These are phyloP conservation scores for Alternaria consortialis DNA, from an alignment of 2,329 filamentous ascomycete genomes.

Conservation along the genomic window DNA sequence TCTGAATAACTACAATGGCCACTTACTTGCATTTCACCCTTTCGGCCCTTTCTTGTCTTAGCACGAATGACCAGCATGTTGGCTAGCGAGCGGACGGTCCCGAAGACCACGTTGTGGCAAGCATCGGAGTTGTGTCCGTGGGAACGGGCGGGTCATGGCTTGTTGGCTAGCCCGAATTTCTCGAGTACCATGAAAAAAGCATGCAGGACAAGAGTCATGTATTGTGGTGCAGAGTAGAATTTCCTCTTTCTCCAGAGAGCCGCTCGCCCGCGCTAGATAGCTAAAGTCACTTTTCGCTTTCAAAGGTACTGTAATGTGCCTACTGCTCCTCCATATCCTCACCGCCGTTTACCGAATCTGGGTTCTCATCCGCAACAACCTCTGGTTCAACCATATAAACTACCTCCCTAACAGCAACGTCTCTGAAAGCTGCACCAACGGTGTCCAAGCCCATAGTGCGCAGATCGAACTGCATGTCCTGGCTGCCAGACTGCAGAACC, in stretches of 20 bases:
- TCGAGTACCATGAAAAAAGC: not conserved
- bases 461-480: slow-evolving; percentile 17
- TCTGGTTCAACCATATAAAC: slow-evolving; percentile 2
- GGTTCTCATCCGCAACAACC: not conserved
- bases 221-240: not conserved
- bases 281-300: not conserved
- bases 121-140: slow-evolving; percentile 1
- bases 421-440: slow-evolving; percentile 13
- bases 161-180: not conserved
- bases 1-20: not conserved
- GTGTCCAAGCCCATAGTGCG: slow-evolving; percentile 1
- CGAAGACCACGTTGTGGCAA: not conserved
- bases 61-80: not conserved
- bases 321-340: not conserved
- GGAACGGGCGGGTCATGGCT: not conserved
- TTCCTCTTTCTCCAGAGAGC: not conserved
- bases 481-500: not conserved
- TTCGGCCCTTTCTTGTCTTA: not conserved
- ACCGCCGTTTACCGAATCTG: not conserved
- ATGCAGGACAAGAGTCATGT: not conserved
- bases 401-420: slow-evolving; percentile 6
- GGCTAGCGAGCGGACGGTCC: not conserved
- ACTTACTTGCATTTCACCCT: not conserved
- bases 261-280: not conserved
- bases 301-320: not conserved